Percentiles rank a stretch among this genome's conserved stretches.
Conservation (phyloP, 148 eudicot genomes). For the Nyssa sinensis region DNA sequence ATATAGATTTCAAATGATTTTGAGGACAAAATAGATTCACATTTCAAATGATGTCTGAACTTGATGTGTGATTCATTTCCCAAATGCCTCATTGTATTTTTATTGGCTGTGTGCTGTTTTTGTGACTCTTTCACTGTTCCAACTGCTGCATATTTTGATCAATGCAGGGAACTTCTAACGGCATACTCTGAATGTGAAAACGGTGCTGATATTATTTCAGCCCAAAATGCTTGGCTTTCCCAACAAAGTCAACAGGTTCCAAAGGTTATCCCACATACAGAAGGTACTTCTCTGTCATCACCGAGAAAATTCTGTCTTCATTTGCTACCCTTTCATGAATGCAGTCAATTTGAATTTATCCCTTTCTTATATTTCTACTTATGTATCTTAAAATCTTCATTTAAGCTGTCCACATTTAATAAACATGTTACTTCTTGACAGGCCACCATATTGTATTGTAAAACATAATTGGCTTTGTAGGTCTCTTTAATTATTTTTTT, state of each 20-base stretch:
- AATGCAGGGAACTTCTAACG: conserved; percentile 69
- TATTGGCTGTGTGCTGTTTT: background rate
- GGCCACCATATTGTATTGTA: background rate
- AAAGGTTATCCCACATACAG: conserved; percentile 24
- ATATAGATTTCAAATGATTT: too few species aligned
- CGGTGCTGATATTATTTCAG: conserved; percentile 74
- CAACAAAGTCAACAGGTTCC: conserved; percentile 39
- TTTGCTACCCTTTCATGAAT: background rate
- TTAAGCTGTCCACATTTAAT: too few species aligned
- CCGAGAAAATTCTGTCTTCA: background rate
- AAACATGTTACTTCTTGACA: background rate
- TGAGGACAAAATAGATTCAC: background rate
- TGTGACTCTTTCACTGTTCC: background rate
- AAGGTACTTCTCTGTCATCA: conserved; percentile 22
- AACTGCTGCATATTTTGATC: background rate
- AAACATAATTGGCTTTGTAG: background rate
- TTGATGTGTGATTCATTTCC: background rate
- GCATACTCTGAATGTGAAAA: conserved; percentile 74
- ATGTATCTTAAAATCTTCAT: background rate
- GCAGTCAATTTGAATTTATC: background rate
- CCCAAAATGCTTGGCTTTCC: conserved; percentile 85
- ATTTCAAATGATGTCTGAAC: background rate
- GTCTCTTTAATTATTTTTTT: background rate
- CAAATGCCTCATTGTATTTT: background rate
- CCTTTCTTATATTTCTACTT: background rate